A percentile compares a stretch with the other conserved stretches of the same genome.
Conservation (phyloP, 371 early-diverging fungal genomes). For the Circinella minor region DNA sequence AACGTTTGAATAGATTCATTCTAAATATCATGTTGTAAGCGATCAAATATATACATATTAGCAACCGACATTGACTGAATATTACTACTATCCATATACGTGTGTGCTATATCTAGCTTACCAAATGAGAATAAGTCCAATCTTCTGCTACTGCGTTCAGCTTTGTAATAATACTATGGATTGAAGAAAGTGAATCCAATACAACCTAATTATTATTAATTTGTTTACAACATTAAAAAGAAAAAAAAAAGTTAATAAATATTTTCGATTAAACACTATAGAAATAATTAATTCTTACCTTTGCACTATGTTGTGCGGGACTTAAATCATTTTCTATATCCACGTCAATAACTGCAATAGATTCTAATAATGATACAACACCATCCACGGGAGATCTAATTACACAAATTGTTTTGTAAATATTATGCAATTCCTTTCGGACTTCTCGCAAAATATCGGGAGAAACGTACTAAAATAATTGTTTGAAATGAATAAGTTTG, state of each 20-base stretch:
- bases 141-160: background rate
- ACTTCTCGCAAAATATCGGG: conserved; percentile 5
- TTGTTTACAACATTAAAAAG: background rate
- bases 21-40: background rate
- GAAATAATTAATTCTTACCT: conserved; percentile 21
- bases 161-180: background rate
- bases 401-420: conserved; percentile 1
- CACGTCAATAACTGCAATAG: conserved; percentile 43
- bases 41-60: no score
- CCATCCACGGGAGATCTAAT: conserved; percentile 36
- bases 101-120: background rate
- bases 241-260: no score
- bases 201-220: background rate
- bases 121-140: conserved; percentile 17
- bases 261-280: background rate
- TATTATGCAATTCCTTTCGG: conserved; percentile 3
- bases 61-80: background rate
- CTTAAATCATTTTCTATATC: conserved; percentile 49
- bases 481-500: background rate
- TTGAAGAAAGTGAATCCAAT: background rate
- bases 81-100: background rate
- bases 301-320: conserved; percentile 49
- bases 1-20: conserved; percentile 5
- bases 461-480: conserved; percentile 7
- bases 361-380: conserved; percentile 40